These are phyloP conservation scores for Boletus huronensis DNA, from an alignment of 768 basidiomycete genomes.

Conservation along the genomic window DNA sequence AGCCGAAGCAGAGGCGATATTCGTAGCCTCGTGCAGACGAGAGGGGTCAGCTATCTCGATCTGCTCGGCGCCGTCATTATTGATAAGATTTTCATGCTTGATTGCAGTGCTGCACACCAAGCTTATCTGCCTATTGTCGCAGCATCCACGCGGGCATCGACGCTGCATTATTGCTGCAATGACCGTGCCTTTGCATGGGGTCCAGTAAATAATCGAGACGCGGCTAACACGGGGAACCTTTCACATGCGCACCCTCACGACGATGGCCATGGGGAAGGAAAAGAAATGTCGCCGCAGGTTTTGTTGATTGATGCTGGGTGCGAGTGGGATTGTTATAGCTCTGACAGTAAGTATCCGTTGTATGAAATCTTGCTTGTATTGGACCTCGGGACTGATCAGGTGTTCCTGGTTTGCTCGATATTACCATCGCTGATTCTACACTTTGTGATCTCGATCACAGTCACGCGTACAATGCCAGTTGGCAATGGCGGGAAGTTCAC, in stretches of 20 bases:
- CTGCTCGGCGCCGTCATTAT: not conserved
- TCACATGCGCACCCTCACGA: conserved; percentile 34
- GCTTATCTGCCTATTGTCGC: conserved; percentile 94
- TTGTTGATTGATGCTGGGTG: conserved; percentile 94
- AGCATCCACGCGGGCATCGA: conserved; percentile 79
- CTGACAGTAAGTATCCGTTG: conserved; percentile 46
- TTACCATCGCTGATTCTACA: not conserved
- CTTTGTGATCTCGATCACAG: conserved; percentile 43
- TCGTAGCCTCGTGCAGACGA: conserved; percentile 84
- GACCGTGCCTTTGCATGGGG: conserved; percentile 86
- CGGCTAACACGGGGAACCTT: conserved; percentile 49
- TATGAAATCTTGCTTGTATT: not conserved
- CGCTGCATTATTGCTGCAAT: conserved; percentile 94
- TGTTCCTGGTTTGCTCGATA: not conserved
- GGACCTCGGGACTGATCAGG: not conserved
- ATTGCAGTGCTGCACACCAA: conserved; percentile 69
- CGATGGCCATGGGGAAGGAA: conserved; percentile 7
- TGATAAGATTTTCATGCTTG: not conserved
- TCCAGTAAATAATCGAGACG: conserved; percentile 55
- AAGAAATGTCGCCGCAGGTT: conserved; percentile 59
- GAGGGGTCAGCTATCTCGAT: conserved; percentile 60
- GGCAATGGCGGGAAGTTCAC: conserved; percentile 93
- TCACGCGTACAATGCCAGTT: conserved; percentile 84
- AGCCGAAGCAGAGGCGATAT: conserved; percentile 90
- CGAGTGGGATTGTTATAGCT: conserved; percentile 72